phyloP scores from a whole-genome alignment of 2,329 filamentous ascomycete genomes.

The Emmonsiellopsis sp. region DNA sequence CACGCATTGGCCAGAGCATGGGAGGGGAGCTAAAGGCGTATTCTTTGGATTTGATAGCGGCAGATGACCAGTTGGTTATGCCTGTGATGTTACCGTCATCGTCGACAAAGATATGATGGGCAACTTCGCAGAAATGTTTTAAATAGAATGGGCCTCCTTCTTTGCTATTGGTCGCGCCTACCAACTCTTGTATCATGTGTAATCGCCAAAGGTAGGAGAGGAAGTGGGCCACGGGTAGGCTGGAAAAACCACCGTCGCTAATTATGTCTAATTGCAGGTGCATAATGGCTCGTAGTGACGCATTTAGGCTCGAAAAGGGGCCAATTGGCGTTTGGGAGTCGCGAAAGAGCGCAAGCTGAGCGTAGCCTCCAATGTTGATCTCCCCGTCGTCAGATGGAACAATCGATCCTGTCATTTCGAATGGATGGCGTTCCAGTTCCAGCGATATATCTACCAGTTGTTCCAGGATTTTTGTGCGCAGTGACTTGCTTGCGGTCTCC shows the following conservation, averaged over 20 bases:
- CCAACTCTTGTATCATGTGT: background rate
- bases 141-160: slow-evolving; percentile 3
- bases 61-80: background rate
- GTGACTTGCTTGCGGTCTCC: background rate
- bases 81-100: slow-evolving; percentile 1
- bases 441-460: slow-evolving; percentile 2
- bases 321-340: slow-evolving; percentile 1
- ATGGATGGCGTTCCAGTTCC: background rate
- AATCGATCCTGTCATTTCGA: slow-evolving; percentile 4
- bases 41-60: background rate
- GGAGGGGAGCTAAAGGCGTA: slow-evolving; percentile 1
- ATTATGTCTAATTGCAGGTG: slow-evolving; percentile 2
- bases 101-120: slow-evolving; percentile 2
- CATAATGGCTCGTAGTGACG: slow-evolving; percentile 1
- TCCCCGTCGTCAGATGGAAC: slow-evolving; percentile 1
- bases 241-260: background rate
- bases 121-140: slow-evolving; percentile 1
- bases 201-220: slow-evolving; percentile 4
- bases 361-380: background rate
- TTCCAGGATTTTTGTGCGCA: slow-evolving; percentile 2
- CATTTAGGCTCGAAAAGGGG: slow-evolving; percentile 1
- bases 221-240: background rate
- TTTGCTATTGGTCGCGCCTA: background rate
- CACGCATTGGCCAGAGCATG: slow-evolving; percentile 1
- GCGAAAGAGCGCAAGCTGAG: background rate